Evolutionary conservation across 257 asterid species (phyloP), one percentile per base, ranked within the genome.

Genomic region (Marsdenia floribunda): DNA sequence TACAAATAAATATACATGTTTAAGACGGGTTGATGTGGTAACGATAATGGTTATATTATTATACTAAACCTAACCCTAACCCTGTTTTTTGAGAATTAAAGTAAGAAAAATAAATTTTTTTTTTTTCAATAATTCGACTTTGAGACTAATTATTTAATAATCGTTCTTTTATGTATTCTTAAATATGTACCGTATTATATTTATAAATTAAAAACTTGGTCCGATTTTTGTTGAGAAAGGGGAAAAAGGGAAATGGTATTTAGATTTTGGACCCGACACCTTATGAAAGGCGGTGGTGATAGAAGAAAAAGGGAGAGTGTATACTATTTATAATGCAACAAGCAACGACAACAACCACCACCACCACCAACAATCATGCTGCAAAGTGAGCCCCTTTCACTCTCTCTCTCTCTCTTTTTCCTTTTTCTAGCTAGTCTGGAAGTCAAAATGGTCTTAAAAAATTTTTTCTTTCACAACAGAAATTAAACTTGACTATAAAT

Each of bases 301-400:
- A 38, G 40, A 29, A 47, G 49, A 70, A 8, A 52, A 52, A 50
- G 57, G 69, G 11, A 22, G 24, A 49, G 63, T 18, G 22, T 70
- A 12, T 69, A n/a, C 16, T 50, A 75, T 64, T 7, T 44, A 44
- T 44, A 44, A 44, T 44, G 49, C 12, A 44, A 44, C 8, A 44
- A 67, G 71, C 80, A 71, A 54, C 60, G 12, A 53, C 57, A 52
- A 52, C n/a, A 16, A 52, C n/a, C 4, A 52, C n/a, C 54, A 65
- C 13, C 18, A 65, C 5, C 49, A 71, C 67, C 76, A 63, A 65
- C 73, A 77, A 61, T 77, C 59, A 37, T 61, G 76, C 72, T 71
- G 73, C 68, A 71, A 77, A 71, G 68, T 71, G 49, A 52, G 52
- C 57, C 57, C 46, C 42, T 13, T 46, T 10, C 66, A 22, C 15